Percentiles rank a stretch among this genome's conserved stretches.
Conservation (phyloP, 1,284 basidiomycete species). For the Irpex rosettiformis region DNA sequence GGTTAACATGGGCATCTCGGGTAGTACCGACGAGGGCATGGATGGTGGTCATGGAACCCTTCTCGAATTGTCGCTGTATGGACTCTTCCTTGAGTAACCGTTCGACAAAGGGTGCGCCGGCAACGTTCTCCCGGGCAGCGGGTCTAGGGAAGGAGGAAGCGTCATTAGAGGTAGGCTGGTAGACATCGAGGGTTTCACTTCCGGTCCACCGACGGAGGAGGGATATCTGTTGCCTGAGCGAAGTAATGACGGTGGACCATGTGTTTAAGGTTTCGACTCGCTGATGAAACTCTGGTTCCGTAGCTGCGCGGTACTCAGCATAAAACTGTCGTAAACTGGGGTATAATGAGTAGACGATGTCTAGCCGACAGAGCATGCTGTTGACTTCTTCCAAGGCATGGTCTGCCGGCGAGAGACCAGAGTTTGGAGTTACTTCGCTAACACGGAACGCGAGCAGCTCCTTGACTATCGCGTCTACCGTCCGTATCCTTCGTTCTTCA, state of each 20-base stretch:
- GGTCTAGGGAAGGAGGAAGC: constrained; percentile 14
- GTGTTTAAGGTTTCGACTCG: constrained; percentile 85
- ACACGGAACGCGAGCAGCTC: constrained; percentile 79
- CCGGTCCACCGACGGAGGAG: constrained; percentile 90
- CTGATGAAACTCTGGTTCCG: constrained; percentile 64
- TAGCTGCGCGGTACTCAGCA: constrained; percentile 71
- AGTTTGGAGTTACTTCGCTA: constrained; percentile 35
- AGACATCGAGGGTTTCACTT: constrained; percentile 86
- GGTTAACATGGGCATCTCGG: constrained; percentile 84
- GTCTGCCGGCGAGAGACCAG: constrained; percentile 39
- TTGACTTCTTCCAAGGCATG: constrained; percentile 71
- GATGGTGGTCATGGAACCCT: constrained; percentile 83
- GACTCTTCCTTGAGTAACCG: constrained; percentile 95
- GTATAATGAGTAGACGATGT: constrained; percentile 85
- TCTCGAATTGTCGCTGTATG: constrained; percentile 92
- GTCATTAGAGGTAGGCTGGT: constrained; percentile 51
- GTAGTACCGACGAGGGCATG: constrained; percentile 85
- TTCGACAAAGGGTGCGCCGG: constrained; percentile 85
- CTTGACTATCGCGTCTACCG: constrained; percentile 80
- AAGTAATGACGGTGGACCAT: constrained; percentile 83
- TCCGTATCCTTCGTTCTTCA: constrained; percentile 78
- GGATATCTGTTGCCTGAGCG: constrained; percentile 73
- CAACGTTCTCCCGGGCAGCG: constrained; percentile 27
- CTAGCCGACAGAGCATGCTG: constrained; percentile 73
- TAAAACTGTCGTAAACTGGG: constrained; percentile 81